Base-by-base conservation (phyloP, 768 basidiomycete species). In the Hericium erinaceus region DNA sequence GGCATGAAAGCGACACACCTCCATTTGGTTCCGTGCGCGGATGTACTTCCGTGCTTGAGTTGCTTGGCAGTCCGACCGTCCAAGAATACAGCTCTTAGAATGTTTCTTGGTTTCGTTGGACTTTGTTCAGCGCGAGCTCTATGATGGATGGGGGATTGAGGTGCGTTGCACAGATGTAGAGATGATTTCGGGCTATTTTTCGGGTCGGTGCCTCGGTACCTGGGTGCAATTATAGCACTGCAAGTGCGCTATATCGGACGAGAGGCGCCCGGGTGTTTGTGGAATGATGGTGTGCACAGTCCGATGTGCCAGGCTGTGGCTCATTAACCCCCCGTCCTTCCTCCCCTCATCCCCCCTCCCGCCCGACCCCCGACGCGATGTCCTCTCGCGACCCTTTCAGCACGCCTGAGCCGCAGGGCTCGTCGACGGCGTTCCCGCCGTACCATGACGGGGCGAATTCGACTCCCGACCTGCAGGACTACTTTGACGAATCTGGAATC, bases 311-410 rank as follows among this genome's bases (percentile, higher is more conserved):
- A 16, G 41, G 7, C 41, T 18, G 41, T 44, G 41, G 41, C 41
- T 18, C 16, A 44, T 18, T 44, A 9, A 15, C 41, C 18, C 41
- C 8, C 54, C 39, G 20, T 40, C 22, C 39, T 38, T 39, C 38
- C 40, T 26, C 38, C 18, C 28, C 22, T 10, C 37, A 4, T 26
- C 48, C 22, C 16, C 16, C 39, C 18, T 28, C 7, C 58, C 8
- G 39, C 50, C 28, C 26, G 8, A 33, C 33, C 26, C 15, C 39
- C 26, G 20, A 39, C 52, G 16, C 12, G 39, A 60, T 54, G 52
- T 5, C 52, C 38, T 20, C 51, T 24, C 58, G 56, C 52, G 52
- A 60, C 15, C 60, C 60, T 1, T 61, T 60, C 40, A 15, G 24
- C 11, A 57, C 60, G 0, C 60, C 60, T 6, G 58, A 60, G 26